Base-by-base conservation (phyloP, 2,329 filamentous ascomycete species). In the Aspergillus eucalypticola region DNA sequence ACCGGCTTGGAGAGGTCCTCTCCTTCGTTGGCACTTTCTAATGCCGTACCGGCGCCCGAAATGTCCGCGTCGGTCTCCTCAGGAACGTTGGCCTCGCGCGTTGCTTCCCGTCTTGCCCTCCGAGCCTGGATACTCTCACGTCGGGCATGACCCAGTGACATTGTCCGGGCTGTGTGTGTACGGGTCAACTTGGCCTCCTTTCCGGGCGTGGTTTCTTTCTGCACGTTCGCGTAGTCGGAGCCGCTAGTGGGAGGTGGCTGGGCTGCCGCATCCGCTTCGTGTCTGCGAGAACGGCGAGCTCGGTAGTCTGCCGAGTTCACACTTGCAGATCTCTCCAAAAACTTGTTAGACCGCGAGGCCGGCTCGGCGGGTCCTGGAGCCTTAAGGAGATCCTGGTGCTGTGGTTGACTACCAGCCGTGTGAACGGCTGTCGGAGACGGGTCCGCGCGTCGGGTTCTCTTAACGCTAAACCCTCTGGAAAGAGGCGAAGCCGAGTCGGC, bases 61-160 rank as follows among this genome's bases (percentile, higher is more conserved):
- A 91, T 79, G 59, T 97, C 92, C 52, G 88, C 85, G 71, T 96
- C 92, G 0, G 92, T 96, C 78, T 97, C 95, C 74, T 98, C 94
- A 0, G 90, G 90, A 2, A 97, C 89, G 68, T 95, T 90, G 19
- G 88, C 86, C 64, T 92, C 88, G 57, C 86, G 84, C 13, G 84
- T 82, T 60, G 90, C 89, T 67, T 93, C 91, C 68, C 91, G 84
- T 55, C 87, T 85, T 58, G 88, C 84, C 56, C 94, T 87, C 59
- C 94, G 86, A 49, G 90, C 91, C 76, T 97, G 94, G 57, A 97
- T 96, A 74, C 92, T 96, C 74, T 97, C 94, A 61, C 91, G 86
- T 41, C 94, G 86, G 48, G 91, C 91, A 73, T 98, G 93, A 2
- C 93, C 92, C 21, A 97, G 83, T 3, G 92, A 96, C 75, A 95